Evolutionary conservation across 768 basidiomycete species (phyloP).

Genomic region (Solioccasus polychromus): DNA sequence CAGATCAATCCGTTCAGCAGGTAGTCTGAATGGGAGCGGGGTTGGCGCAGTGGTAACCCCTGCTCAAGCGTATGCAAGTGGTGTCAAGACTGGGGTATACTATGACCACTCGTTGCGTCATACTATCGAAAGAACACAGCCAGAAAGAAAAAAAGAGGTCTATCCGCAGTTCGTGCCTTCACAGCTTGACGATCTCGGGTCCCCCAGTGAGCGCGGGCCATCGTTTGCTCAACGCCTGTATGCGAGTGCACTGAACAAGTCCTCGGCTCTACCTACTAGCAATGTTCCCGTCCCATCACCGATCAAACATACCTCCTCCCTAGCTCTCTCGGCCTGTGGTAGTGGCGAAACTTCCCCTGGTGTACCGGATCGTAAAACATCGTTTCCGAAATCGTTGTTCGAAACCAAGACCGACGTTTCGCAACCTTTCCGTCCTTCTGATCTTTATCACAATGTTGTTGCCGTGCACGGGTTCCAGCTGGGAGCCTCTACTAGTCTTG

Average conservation of each 20-base stretch:
- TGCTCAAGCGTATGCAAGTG: conserved; percentile 20
- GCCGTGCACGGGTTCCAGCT: conserved; percentile 5
- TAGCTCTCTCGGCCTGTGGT: neutral
- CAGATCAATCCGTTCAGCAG: conserved; percentile 1
- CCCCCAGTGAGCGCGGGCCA: conserved; percentile 17
- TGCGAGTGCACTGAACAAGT: conserved; percentile 35
- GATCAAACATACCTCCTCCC: neutral
- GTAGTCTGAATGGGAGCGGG: neutral
- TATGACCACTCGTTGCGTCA: conserved; percentile 10
- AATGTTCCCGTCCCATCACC: conserved; percentile 5
- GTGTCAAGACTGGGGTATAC: conserved; percentile 9
- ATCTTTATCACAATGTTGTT: conserved; percentile 19
- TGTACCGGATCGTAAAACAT: conserved; percentile 1
- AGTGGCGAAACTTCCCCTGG: neutral
- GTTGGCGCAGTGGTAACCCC: conserved; percentile 12
- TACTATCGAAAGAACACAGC: conserved; percentile 19
- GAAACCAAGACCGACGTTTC: neutral
- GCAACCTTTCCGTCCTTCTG: conserved; percentile 8
- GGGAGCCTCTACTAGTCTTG: neutral
- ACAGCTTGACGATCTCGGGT: neutral
- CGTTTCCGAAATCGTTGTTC: conserved; percentile 4
- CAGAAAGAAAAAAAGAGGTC: neutral
- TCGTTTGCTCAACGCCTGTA: conserved; percentile 44
- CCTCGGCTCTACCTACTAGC: conserved; percentile 3
- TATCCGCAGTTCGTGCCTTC: conserved; percentile 1